Evolutionary conservation across 371 early-diverging fungal genomes (phyloP), one percentile per base, ranked within the genome.

Genomic region (Caulochytrium protostelioides): DNA sequence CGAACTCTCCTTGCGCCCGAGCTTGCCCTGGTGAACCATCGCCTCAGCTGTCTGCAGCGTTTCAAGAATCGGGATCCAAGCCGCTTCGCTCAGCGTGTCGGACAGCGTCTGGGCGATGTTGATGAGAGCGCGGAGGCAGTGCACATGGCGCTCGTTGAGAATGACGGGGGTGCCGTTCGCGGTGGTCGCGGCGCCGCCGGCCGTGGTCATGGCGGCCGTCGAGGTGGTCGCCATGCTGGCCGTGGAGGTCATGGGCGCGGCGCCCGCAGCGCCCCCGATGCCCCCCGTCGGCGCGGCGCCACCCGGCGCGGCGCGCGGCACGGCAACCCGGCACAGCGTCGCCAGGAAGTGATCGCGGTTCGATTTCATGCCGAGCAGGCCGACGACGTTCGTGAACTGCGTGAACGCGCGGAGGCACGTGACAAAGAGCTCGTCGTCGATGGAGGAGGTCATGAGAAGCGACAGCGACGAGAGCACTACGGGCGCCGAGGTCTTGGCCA

Each of bases 11-110:
- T 54, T 32, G 40, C 53, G 6, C 22, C 55, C 48, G 35, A 47
- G 27, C 45, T 59, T 41, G 30, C 62, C 47, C 33, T 52, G 35
- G 34, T 50, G 43, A 30, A 79, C 41, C 13, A 72, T 41, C 37
- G 66, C 68, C 18, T 87, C 83, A 0, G 82, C 79, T 14, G 76
- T 70, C 43, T 89, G 87, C 40, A 90, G 54, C 1, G 87, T 82
- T 41, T 83, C 84, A 21, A 90, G 47, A 0, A 91, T 68, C 17
- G 72, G 50, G 42, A 74, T 82, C 95, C 95, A 94, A 14, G 79
- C 66, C 24, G 45, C 47, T 13, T 72, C 55, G 7, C 74, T 80
- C 29, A 94, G 50, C 2, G 72, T 70, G 3, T 73, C 59, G 2
- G 74, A 72, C 27, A 90, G 59, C 16, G 62, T 72, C 52, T 74